Evolutionary conservation across 805 yeast genomes (phyloP).

Genomic region (Candida dajiaensis): DNA sequence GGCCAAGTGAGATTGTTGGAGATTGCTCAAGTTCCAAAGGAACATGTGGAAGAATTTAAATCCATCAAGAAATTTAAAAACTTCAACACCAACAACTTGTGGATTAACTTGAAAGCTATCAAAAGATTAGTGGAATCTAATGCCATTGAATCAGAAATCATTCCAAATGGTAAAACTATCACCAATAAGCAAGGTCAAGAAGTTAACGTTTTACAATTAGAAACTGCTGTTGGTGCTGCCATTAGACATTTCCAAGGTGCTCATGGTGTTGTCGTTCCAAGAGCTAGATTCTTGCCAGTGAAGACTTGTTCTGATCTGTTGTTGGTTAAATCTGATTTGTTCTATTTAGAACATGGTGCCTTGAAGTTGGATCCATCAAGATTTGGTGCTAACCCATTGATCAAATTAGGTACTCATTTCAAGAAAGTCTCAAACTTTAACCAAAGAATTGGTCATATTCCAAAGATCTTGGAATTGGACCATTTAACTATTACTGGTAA

Average conservation of each 20-base stretch:
- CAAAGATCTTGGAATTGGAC: slow-evolving; percentile 92
- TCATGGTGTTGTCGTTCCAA: slow-evolving; percentile 97
- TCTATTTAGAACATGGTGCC: slow-evolving; percentile 87
- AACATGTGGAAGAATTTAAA: slow-evolving; percentile 96
- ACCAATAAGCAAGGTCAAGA: slow-evolving; percentile 64
- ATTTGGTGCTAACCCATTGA: slow-evolving; percentile 87
- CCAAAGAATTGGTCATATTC: slow-evolving; percentile 88
- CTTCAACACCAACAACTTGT: slow-evolving; percentile 96
- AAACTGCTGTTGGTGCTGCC: slow-evolving; percentile 99
- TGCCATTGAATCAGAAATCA: slow-evolving; percentile 84
- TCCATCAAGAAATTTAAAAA: slow-evolving; percentile 96
- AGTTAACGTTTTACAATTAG: slow-evolving; percentile 85
- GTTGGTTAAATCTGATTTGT: slow-evolving; percentile 91
- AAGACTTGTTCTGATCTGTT: slow-evolving; percentile 94
- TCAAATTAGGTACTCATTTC: slow-evolving; percentile 94
- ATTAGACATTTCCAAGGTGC: slow-evolving; percentile 93
- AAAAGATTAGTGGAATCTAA: slow-evolving; percentile 84
- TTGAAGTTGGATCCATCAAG: slow-evolving; percentile 77
- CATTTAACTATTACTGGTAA: slow-evolving; percentile 97
- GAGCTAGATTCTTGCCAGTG: slow-evolving; percentile 96
- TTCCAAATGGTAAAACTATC: slow-evolving; percentile 88
- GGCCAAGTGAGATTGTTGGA: slow-evolving; percentile 92
- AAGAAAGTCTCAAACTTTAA: slow-evolving; percentile 93
- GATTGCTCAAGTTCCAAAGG: slow-evolving; percentile 98
- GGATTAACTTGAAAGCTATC: slow-evolving; percentile 94